Evolutionary conservation across 208 protist genomes (phyloP).

Genomic region (Acanthamoeba rhysodes): DNA sequence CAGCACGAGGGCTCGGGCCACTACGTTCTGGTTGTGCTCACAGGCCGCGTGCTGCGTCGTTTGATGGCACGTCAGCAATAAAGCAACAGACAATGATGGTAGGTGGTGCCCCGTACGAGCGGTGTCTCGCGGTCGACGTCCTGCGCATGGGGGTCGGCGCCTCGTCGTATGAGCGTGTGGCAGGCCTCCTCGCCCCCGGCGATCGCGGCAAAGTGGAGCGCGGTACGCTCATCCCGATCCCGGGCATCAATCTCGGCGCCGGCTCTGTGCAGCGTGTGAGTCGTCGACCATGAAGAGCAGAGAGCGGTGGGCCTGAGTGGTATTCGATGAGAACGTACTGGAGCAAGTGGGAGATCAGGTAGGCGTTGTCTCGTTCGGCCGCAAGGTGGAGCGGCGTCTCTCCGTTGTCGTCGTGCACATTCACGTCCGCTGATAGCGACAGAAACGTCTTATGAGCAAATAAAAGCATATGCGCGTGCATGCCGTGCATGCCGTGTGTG

Average conservation of each 20-base stretch:
- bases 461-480: too few relatives aligned
- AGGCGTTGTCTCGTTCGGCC: not conserved
- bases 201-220: constrained; percentile 59
- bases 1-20: not conserved
- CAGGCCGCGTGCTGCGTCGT: constrained; percentile 33
- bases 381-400: constrained; percentile 42
- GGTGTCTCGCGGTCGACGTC: constrained; percentile 49
- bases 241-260: not conserved
- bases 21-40: constrained; percentile 36
- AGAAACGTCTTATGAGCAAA: too few relatives aligned
- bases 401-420: constrained; percentile 5
- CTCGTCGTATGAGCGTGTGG: not conserved
- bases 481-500: not conserved
- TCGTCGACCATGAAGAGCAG: not conserved
- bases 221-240: constrained; percentile 6
- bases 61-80: not conserved
- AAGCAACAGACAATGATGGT: not conserved
- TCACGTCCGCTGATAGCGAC: constrained; percentile 8
- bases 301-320: not conserved
- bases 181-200: constrained; percentile 34
- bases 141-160: constrained; percentile 14
- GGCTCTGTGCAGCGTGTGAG: not conserved
- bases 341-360: not conserved
- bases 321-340: not conserved
- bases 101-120: not conserved